Evolutionary conservation across 352 stramenopile species (phyloP), one percentile per base, ranked within the genome.

Genomic region (Pythium phragmiticola): DNA sequence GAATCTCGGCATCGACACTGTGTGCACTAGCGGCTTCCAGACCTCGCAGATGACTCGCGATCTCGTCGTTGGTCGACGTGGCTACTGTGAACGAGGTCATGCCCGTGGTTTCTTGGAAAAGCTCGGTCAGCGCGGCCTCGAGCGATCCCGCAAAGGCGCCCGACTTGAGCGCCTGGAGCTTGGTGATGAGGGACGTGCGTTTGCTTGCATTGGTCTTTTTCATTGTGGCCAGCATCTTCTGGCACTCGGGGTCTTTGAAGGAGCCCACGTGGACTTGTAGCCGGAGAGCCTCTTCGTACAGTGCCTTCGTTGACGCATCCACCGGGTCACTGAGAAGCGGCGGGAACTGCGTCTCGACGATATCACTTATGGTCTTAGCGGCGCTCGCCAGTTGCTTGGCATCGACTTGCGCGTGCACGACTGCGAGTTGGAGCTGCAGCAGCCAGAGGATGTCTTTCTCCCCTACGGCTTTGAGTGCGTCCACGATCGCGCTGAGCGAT

Each of bases 381-480:
- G 80, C 80, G 28, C 63, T 72, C 1, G 70, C 68, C 7, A 84
- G 59, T 34, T 90, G 82, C 26, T 84, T 85, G 11, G 66, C 77
- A 47, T 97, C 87, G 7, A 94, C 55, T 54, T 87, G 76, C 26
- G 78, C 80, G n/a, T 85, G 75, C 4, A 90, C 83, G 0, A 96
- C 68, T 42, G 82, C 71, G 39, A 94, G 65, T 26, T 92, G 71
- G 6, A 96, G 74, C 8, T 72, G 68, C 12, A 78, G 52, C 3
- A 90, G 23, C 90, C 90, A 97, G 26, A 66, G 57, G 2, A 82
- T 55, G 62, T 97, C 88, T 11, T 80, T 60, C 56, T 97, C 90
- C 0, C 82, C 76, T 2, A 84, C 74, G 3, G 71, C 39, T 53
- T 91, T 83, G 0, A 97, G 73, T 2, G 87, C 78, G 0, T 97